Evolutionary conservation across 257 asterid genomes (phyloP), one percentile per base, ranked within the genome.

Genomic region (Orobanche coerulescens): DNA sequence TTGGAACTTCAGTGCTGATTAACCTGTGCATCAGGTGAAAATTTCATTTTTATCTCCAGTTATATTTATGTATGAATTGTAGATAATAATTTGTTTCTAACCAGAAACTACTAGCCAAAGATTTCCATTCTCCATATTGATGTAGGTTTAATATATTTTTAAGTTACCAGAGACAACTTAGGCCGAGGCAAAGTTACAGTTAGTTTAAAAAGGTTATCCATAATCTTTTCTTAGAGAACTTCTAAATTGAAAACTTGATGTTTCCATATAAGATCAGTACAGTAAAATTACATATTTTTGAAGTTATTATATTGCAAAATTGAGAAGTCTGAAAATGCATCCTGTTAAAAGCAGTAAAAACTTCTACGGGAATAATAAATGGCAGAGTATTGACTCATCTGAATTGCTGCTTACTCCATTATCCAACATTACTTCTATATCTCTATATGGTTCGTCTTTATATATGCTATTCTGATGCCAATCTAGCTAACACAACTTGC

Each of bases 341-440:
- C 43, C 33, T 28, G 43, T 65, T 10, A 34, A 51, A 51, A 36
- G 36, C 59, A 25, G 16, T 51, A 26, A 36, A 42, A 62, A 40
- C 42, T 6, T 48, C 34, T 56, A 69, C 15, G n/a, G n/a, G 30
- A 52, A 49, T 63, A n/a, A 13, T 50, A 7, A 57, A 36, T 18
- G 28, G 30, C 22, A 5, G 40, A 49, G 20, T 25, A 16, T 24
- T n/a, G n/a, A n/a, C n/a, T n/a, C n/a, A 65, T 66, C 53, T 30
- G n/a, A 19, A 20, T 43, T 39, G 14, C 19, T 15, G 39, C 24
- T 18, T 46, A 12, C 16, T 55, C 23, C 4, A 14, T 47, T 50
- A 12, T 63, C 66, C 19, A 64, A 16, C 33, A 46, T 50, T 47
- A 33, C 2, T 39, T 36, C 50, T 25, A 51, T 53, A 30, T 58